Percentiles rank a stretch among this genome's conserved stretches.
phyloP scores from a whole-genome alignment of 2,329 filamentous ascomycete genomes.

The Claviceps cyperi region DNA sequence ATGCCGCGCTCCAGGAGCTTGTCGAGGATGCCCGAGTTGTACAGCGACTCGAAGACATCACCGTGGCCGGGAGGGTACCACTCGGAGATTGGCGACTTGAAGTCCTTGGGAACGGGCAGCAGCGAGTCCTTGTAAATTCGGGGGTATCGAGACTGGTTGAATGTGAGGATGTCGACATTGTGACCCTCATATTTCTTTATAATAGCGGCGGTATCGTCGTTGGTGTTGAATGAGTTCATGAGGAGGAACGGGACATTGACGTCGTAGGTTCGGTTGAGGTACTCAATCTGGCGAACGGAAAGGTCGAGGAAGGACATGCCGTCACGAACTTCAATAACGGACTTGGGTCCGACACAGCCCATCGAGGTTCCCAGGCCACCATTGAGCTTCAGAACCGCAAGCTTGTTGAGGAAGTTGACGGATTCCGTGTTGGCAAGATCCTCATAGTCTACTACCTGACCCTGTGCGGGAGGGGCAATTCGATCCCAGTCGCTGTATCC shows the following conservation, averaged over 20 bases:
- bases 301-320: constrained; percentile 99
- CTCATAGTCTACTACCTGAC: constrained; percentile 91
- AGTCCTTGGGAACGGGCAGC: constrained; percentile 83
- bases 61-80: constrained; percentile 99
- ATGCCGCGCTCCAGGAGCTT: constrained; percentile 90
- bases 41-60: constrained; percentile 98
- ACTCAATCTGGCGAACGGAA: constrained; percentile 97
- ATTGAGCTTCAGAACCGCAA: constrained; percentile 97
- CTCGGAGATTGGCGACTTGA: constrained; percentile 76
- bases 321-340: constrained; percentile 97
- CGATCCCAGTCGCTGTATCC: constrained; percentile 78
- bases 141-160: constrained; percentile 98
- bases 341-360: constrained; percentile 98
- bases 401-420: constrained; percentile 88
- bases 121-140: constrained; percentile 97
- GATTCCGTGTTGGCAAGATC: constrained; percentile 80
- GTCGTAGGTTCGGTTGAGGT: constrained; percentile 93
- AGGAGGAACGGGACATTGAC: constrained; percentile 97
- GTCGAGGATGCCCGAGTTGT: constrained; percentile 97
- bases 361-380: constrained; percentile 98
- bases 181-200: constrained; percentile 99
- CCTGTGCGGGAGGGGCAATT: constrained; percentile 82
- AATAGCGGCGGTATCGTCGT: constrained; percentile 93
- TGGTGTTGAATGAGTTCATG: constrained; percentile 99
- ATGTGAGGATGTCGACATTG: constrained; percentile 98